Base-by-base conservation (phyloP, 306 rosid genomes). In the Alnus rubra region DNA sequence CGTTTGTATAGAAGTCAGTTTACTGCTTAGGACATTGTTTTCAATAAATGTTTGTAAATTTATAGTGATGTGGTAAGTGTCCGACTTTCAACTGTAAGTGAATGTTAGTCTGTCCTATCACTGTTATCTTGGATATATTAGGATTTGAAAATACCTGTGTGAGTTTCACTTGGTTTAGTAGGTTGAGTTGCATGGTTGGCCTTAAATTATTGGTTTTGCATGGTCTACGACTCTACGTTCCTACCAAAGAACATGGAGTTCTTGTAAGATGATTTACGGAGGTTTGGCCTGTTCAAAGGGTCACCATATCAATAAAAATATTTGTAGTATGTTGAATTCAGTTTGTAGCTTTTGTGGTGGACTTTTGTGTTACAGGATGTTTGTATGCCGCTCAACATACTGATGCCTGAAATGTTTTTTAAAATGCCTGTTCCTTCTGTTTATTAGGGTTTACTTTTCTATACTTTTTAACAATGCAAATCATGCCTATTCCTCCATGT, bases 11-110 rank as follows among this genome's bases (percentile, higher is more conserved):
- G 83, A 88, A 16, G 79, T 79, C 65, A 56, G 84, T 54, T 82
- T 82, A 81, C 83, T 76, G 78, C 85, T 69, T 54, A 50, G 88
- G 83, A 53, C 76, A 77, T 71, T 59, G 81, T 82, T 74, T 79
- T 71, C 74, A 70, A 90, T 84, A 74, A 80, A 75, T 79, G 87
- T 47, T 47, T 76, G 88, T 84, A 82, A 81, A 85, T 78, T 76
- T 74, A 56, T 37, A 63, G 74, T 69, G 69, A 64, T 67, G 77
- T 86, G 79, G 77, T 53, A 28, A 51, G 81, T 52, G 51, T 79
- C 75, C 75, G 84, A 73, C 69, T 67, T 74, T 30, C 45, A 73
- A 51, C 68, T 70, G 64, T 79, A 47, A 72, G 63, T n/a, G 51
- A 81, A 74, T 76, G 47, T 73, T 76, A 74, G 80, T 84, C 30